Evolutionary conservation across 2,329 filamentous ascomycete species (phyloP), one percentile per base, ranked within the genome.

Genomic region (Xylaria sp.): DNA sequence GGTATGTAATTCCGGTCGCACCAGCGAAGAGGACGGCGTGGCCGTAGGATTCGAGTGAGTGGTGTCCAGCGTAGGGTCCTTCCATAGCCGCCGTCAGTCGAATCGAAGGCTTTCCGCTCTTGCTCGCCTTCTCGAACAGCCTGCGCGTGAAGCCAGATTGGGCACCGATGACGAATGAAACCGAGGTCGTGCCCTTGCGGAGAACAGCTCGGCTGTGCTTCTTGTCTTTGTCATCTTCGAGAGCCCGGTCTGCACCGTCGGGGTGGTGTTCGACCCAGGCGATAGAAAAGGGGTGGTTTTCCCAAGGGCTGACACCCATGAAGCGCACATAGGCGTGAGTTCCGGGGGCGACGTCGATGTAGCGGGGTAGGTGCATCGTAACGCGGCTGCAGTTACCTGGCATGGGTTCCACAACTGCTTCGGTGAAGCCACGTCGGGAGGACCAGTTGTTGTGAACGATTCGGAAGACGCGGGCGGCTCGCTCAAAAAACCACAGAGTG

Each of bases 1-100:
- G 92, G 73, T 97, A 93, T 0, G 93, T 96, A 75, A 99, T 97
- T 63, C 94, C 94, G 4, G 94, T 92, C 59, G 93, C 91, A 59
- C 92, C 92, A 10, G 93, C 92, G 71, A 97, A 92, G 59, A 99
- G 87, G 64, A 99, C 84, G 50, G 88, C 86, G 49, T 95, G 94
- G 46, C 94, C 93, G 74, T 97, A 97, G 6, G 92, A 97, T 74
- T 92, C 87, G 65, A 97, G 86, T 62, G 86, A 86, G 75, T 96
- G 89, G 71, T 91, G 88, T 48, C 87, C 88, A 3, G 85, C 88
- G 72, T 97, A 97, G 0, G 94, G 93, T 0, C 94, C 94, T 76
- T 97, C 94, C 62, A 95, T 85, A 59, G 90, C 85, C 39, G 91
- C 92, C 59, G 80, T 82, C 58, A 92, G 79, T 9, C 80, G 80